Conservation (phyloP, 2,329 filamentous ascomycete species). For the Diaporthe longicolla region DNA sequence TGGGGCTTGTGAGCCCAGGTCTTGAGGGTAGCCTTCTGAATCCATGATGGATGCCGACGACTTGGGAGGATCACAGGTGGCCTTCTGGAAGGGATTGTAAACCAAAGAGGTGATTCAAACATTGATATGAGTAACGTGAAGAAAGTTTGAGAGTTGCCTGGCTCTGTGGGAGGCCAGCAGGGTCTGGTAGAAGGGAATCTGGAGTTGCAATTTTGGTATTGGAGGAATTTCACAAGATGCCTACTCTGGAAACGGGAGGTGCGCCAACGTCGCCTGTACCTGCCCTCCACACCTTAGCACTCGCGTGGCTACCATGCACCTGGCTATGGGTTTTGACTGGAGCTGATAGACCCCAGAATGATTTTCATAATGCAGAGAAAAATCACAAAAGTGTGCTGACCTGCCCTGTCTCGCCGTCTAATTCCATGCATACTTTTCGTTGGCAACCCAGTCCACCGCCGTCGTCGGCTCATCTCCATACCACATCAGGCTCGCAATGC, state of each 20-base stretch:
- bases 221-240: not conserved
- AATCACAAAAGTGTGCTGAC: not conserved
- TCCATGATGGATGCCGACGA: not conserved
- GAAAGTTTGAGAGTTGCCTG: not conserved
- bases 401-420: constrained; percentile 51
- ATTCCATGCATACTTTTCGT: constrained; percentile 86
- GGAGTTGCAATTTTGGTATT: not conserved
- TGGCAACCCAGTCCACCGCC: constrained; percentile 78
- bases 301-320: too few relatives aligned
- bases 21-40: not conserved
- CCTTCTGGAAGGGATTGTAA: not conserved
- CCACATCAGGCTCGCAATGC: constrained; percentile 81
- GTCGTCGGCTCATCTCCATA: constrained; percentile 68
- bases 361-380: too few relatives aligned
- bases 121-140: not conserved
- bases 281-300: not conserved
- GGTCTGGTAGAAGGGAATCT: not conserved
- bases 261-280: not conserved
- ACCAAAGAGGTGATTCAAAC: not conserved
- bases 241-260: constrained; percentile 10
- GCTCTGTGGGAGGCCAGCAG: not conserved
- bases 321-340: not conserved
- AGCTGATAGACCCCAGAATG: not conserved
- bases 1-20: not conserved
- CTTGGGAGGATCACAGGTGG: not conserved